Base-by-base conservation (phyloP, 306 rosid species). In the Acacia acuminata region DNA sequence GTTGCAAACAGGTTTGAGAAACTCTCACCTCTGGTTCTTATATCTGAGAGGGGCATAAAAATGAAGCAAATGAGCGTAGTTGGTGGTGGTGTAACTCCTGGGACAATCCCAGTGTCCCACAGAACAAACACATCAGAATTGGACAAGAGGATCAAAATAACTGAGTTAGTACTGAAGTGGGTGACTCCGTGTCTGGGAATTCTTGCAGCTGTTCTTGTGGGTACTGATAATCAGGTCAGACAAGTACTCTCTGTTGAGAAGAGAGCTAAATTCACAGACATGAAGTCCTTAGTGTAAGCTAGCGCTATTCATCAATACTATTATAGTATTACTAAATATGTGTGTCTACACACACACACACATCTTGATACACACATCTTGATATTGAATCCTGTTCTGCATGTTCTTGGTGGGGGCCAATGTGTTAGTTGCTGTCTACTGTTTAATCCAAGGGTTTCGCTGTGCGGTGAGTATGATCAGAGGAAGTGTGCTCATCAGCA, bases 71-170 rank as follows among this genome's bases (percentile, higher is more conserved):
- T 91, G 85, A 87, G 92, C 22, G 92, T 91, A 1, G 66, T 15
- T 24, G 99, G 97, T 25, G 98, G 98, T 75, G 99, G 96, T 75
- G 71, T n/a, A n/a, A 96, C 96, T 85, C 96, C 97, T 60, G 97
- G 98, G 56, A 88, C 65, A 82, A 94, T 88, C 60, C 90, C 98
- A 3, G 94, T 92, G 17, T 82, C 67, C 67, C 98, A 92, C 47
- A 47, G 47, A 84, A 79, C 92, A 80, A 84, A 85, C 55, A 48
- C 79, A n/a, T 90, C 83, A 77, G 88, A 86, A 10, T 72, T 88
- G 10, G 97, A 92, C 79, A 82, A 88, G 72, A 87, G 87, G 75
- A 79, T 93, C 66, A 92, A 81, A 78, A 83, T 96, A 44, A 88
- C 89, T 0, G 99, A 96, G 76, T 75, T 96, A 88, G 91, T 91